phyloP scores from a whole-genome alignment of 306 rosid species.

The Hippophae gyantsensis region DNA sequence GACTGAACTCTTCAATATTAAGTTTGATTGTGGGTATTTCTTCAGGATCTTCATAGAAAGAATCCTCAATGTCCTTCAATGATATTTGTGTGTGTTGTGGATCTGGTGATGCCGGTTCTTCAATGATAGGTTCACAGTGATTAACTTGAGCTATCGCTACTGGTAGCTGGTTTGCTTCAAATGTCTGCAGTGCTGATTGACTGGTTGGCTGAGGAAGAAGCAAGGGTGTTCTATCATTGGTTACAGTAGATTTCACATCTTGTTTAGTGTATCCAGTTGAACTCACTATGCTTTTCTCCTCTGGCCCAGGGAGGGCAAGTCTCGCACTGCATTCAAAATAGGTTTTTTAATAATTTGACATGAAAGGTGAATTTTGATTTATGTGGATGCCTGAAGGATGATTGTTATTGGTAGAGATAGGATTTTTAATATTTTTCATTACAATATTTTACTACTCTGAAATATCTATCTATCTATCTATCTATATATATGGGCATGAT shows the following conservation, averaged over 20 bases:
- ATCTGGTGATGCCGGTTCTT: slow-evolving; percentile 94
- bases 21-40: slow-evolving; percentile 88
- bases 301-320: slow-evolving; percentile 92
- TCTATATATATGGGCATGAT: too few relatives aligned
- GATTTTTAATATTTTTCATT: not conserved
- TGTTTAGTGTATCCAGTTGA: slow-evolving; percentile 35
- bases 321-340: slow-evolving; percentile 72
- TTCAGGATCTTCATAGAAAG: slow-evolving; percentile 44
- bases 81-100: slow-evolving; percentile 45
- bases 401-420: not conserved
- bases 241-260: slow-evolving; percentile 26
- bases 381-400: slow-evolving; percentile 9
- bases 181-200: slow-evolving; percentile 9
- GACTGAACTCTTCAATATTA: slow-evolving; percentile 67
- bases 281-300: slow-evolving; percentile 56
- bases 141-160: slow-evolving; percentile 23
- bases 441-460: not conserved
- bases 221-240: slow-evolving; percentile 36
- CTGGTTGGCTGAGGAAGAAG: slow-evolving; percentile 41
- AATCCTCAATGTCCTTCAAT: slow-evolving; percentile 64
- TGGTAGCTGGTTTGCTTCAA: slow-evolving; percentile 36
- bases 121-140: slow-evolving; percentile 75
- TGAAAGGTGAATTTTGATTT: slow-evolving; percentile 8
- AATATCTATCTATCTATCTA: not conserved
- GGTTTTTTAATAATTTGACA: slow-evolving; percentile 23